phyloP scores from a whole-genome alignment of 2,329 filamentous ascomycete genomes.

The Phaeomoniella chlamydospora region DNA sequence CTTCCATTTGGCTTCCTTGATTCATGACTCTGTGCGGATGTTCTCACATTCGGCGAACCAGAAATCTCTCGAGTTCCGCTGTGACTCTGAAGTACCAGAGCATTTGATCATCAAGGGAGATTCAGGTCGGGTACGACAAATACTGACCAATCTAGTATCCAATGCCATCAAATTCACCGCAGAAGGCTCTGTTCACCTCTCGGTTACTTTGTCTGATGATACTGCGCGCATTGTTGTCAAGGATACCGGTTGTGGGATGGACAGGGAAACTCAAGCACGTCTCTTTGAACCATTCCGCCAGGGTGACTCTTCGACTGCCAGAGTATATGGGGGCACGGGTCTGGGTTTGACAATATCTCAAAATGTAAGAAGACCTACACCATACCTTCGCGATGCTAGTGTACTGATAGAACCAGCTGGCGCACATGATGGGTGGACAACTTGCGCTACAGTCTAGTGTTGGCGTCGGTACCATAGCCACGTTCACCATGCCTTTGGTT shows the following conservation, averaged over 20 bases:
- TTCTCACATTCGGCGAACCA: not conserved
- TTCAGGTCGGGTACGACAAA: slow-evolving; percentile 44
- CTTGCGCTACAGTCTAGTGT: slow-evolving; percentile 25
- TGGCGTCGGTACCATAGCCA: slow-evolving; percentile 14
- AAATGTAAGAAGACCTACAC: slow-evolving; percentile 14
- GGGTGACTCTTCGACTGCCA: slow-evolving; percentile 37
- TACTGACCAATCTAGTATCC: slow-evolving; percentile 46
- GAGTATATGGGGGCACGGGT: slow-evolving; percentile 41
- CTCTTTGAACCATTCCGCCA: slow-evolving; percentile 44
- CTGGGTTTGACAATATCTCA: slow-evolving; percentile 44
- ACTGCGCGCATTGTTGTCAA: slow-evolving; percentile 33
- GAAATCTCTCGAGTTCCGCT: slow-evolving; percentile 10
- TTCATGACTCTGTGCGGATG: slow-evolving; percentile 5
- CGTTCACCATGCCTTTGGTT: slow-evolving; percentile 13
- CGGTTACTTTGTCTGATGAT: slow-evolving; percentile 25
- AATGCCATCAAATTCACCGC: slow-evolving; percentile 52
- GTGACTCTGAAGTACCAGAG: not conserved
- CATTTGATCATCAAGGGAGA: slow-evolving; percentile 33
- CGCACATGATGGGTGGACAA: slow-evolving; percentile 41
- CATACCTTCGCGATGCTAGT: not conserved
- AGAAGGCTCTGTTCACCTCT: slow-evolving; percentile 19
- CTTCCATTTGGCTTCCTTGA: slow-evolving; percentile 7
- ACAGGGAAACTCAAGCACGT: slow-evolving; percentile 25
- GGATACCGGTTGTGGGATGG: slow-evolving; percentile 41
- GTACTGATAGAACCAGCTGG: slow-evolving; percentile 16